Base-by-base conservation (phyloP, 75 land plant species). In the Pinus taeda region DNA sequence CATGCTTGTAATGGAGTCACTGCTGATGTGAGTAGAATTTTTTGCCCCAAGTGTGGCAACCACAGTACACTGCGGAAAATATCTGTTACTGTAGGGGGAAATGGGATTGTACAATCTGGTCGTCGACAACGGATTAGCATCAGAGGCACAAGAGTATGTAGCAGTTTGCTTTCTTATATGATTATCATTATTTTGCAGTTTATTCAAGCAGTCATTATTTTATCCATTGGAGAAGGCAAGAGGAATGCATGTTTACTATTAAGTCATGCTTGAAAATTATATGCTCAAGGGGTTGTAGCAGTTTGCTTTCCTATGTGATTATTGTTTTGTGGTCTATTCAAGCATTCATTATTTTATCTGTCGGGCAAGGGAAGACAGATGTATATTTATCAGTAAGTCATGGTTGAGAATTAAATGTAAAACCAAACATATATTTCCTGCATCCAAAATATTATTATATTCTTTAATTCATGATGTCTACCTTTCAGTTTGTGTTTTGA, bases 1-100 rank as follows among this genome's bases (percentile, higher is more conserved):
- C 95, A 95, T 84, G 99, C 99, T 22, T 96, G 99, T 83, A 80
- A 79, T 75, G 86, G 79, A 24, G 88, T 96, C 22, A 92, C 99
- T 64, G 56, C 83, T 69, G 99, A 94, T 73, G 89, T 89, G 79
- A 90, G 98, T 30, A 91, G 90, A 64, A 86, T 96, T 59, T 96
- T 96, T 77, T 94, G 99, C 71, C 97, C 99, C 4, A 91, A 91
- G 76, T 95, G 98, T 82, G 98, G 98, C 14, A 95, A 93, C 81
- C 97, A 94, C 49, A 97, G 98, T 15, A 96, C 98, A 70, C 69
- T 96, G 45, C 86, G 84, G 72, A 91, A 90, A 79, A 92, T 92
- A 57, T 89, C 98, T 69, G 91, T 92, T 18, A 96, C 94, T 53
- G 93, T 93, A 57, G 90, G 90, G 64, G 91, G 91, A 66, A 96